phyloP scores from a whole-genome alignment of 441 rosid species.

The Biscutella auriculata region DNA sequence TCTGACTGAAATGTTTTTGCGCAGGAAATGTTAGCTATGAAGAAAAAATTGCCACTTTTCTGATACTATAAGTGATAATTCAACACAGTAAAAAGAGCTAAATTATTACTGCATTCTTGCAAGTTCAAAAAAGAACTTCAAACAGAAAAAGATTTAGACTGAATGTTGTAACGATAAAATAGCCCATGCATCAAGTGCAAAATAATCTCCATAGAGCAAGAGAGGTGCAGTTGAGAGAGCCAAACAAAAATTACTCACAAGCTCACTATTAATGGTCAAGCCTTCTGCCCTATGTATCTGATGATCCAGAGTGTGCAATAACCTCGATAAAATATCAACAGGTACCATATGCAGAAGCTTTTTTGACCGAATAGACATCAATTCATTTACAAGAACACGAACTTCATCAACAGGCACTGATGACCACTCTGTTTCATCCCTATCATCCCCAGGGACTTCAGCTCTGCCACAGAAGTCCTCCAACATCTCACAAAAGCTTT shows the following conservation, averaged over 20 bases:
- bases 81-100: not conserved
- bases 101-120: not conserved
- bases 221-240: not conserved
- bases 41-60: not conserved
- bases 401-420: conserved; percentile 55
- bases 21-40: conserved; percentile 12
- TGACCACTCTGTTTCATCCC: conserved; percentile 81
- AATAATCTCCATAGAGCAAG: not conserved
- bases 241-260: conserved; percentile 43
- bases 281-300: conserved; percentile 99
- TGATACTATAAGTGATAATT: not conserved
- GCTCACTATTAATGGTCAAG: conserved; percentile 57
- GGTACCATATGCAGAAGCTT: conserved; percentile 81
- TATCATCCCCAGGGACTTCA: conserved; percentile 71
- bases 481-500: conserved; percentile 60
- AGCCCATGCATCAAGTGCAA: conserved; percentile 2
- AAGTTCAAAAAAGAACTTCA: conserved; percentile 9
- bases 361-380: conserved; percentile 65
- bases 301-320: conserved; percentile 71
- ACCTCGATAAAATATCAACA: conserved; percentile 62
- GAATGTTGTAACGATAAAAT: not conserved
- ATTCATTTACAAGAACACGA: conserved; percentile 70
- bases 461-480: conserved; percentile 81
- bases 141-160: not conserved
- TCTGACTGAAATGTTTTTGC: conserved; percentile 47